Percentiles rank a stretch among this genome's conserved stretches.
These are phyloP conservation scores for Neofusicoccum umdonicola DNA, from an alignment of 2,329 filamentous ascomycete species.

Conservation along the genomic window DNA sequence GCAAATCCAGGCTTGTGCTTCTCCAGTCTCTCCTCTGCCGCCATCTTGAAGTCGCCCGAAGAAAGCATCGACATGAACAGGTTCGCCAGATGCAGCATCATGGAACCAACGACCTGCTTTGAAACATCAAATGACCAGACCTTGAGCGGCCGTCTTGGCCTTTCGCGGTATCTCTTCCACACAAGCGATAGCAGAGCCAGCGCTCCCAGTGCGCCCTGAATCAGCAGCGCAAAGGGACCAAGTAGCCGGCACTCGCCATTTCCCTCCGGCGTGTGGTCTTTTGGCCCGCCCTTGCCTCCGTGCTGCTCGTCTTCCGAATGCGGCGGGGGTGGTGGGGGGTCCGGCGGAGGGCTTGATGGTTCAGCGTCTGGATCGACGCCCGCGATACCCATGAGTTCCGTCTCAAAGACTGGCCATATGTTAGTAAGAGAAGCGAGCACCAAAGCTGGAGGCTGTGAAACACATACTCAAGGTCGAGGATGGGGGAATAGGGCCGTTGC, in stretches of 20 bases:
- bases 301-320: constrained; percentile 19
- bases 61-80: constrained; percentile 96
- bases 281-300: constrained; percentile 24
- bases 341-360: not conserved
- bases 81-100: constrained; percentile 88
- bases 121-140: constrained; percentile 98
- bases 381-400: constrained; percentile 79
- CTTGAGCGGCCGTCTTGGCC: constrained; percentile 86
- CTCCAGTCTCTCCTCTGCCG: constrained; percentile 38
- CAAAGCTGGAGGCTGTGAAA: not conserved
- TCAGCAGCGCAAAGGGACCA: constrained; percentile 84
- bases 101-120: constrained; percentile 94
- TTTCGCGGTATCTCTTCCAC: constrained; percentile 88
- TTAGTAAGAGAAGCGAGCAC: constrained; percentile 21
- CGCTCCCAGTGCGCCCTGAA: constrained; percentile 81
- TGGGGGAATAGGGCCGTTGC: constrained; percentile 81
- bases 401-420: constrained; percentile 76
- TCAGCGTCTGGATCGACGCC: constrained; percentile 54
- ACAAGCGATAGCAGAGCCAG: constrained; percentile 84
- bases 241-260: constrained; percentile 81
- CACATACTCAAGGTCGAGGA: constrained; percentile 70
- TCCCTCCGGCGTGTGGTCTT: constrained; percentile 36
- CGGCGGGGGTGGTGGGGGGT: constrained; percentile 17
- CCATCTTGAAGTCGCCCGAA: constrained; percentile 74
- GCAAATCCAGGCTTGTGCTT: constrained; percentile 29